Percentiles rank a stretch among this genome's conserved stretches.
Conservation (phyloP, 352 stramenopile species). For the Globisporangium takayamanum region DNA sequence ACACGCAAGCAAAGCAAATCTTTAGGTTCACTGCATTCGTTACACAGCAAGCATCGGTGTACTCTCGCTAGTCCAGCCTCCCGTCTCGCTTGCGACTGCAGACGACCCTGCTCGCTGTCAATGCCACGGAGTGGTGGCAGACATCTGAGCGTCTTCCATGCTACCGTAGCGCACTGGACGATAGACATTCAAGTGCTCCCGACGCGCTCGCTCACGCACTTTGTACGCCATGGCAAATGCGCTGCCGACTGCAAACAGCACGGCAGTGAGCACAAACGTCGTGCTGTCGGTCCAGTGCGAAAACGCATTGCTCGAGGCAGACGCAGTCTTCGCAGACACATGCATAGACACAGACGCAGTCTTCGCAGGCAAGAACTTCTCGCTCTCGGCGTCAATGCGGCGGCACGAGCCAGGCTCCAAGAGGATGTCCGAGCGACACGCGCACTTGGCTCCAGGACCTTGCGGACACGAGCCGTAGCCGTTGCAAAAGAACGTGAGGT, state of each 20-base stretch:
- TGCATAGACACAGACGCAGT: constrained; percentile 5
- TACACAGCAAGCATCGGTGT: no score
- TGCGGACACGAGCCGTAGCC: constrained; percentile 55
- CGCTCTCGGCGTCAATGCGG: constrained; percentile 59
- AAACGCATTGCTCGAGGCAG: constrained; percentile 6
- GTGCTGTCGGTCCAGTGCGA: constrained; percentile 2
- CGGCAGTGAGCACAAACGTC: constrained; percentile 2
- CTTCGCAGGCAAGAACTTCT: constrained; percentile 10
- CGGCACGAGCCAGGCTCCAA: constrained; percentile 46
- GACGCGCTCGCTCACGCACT: constrained; percentile 23
- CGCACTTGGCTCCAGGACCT: constrained; percentile 49
- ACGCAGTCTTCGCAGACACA: neutral
- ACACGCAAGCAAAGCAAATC: no score
- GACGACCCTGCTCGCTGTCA: neutral
- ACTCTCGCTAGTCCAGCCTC: no score
- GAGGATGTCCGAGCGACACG: constrained; percentile 33
- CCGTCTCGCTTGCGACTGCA: no score
- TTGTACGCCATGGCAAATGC: constrained; percentile 21
- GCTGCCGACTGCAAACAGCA: constrained; percentile 18
- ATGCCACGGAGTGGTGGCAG: neutral
- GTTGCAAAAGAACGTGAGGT: constrained; percentile 52
- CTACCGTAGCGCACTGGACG: constrained; percentile 38
- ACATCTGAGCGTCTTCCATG: constrained; percentile 21
- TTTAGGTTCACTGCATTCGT: no score
- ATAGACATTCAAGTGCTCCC: constrained; percentile 27